Base-by-base conservation (phyloP, 441 rosid genomes). In the Aquilaria agallochum region DNA sequence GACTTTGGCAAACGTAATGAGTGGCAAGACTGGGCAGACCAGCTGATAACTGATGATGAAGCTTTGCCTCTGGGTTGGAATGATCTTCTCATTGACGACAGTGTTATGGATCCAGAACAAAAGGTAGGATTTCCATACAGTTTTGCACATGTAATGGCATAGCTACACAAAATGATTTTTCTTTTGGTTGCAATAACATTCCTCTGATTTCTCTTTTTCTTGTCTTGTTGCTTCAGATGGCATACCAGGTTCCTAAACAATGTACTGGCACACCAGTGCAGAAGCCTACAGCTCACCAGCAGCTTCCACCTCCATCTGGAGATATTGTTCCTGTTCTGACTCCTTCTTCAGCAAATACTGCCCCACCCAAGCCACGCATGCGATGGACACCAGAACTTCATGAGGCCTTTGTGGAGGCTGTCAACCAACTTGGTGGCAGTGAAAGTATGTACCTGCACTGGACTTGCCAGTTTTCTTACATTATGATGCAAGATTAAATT, bases 11-110 rank as follows among this genome's bases (percentile, higher is more conserved):
- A 82, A 69, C 72, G 72, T 61, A 81, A 66, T 77, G 92, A 88
- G 68, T 94, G 93, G 98, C 98, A 87, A 66, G 95, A 93, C 33
- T 94, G 98, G 98, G 97, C 98, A 53, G 98, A 94, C 73, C 87
- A 93, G 64, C 86, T 94, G 63, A 82, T 94, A 48, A 75, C 90
- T 0, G 95, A 85, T 67, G 92, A 83, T 50, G 95, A 86, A 71
- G 78, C 83, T 58, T 77, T 92, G 75, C 31, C 79, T 31, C 36
- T 90, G 68, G 72, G 78, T 68, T 93, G 97, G 98, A 84, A 81
- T 73, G 96, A 88, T 61, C 68, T 93, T 75, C 81, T 88, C 55
- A 57, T 60, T 33, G 97, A 88, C 53, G 72, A 76, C 58, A 77
- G 53, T 57, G 47, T 74, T 62, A 57, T 77, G 15, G 80, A 88